Conservation (phyloP, 345 rosid genomes). For the Microthlaspi erraticum region DNA sequence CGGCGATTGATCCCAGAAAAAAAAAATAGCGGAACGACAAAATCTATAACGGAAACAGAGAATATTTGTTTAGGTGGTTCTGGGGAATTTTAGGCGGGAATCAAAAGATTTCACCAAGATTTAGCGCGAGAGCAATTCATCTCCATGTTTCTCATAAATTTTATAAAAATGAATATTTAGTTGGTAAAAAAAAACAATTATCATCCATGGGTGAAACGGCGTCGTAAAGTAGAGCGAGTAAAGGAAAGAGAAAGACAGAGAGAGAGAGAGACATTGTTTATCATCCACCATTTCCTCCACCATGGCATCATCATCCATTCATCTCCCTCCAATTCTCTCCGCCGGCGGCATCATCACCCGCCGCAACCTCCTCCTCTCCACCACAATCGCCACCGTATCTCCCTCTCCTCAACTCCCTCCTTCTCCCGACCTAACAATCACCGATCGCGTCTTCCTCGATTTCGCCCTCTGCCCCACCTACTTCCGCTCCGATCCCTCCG, state of each 20-base stretch:
- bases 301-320: slow-evolving; percentile 48
- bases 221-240: not conserved
- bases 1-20: not conserved
- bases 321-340: slow-evolving; percentile 38
- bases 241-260: not conserved
- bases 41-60: no score
- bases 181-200: no score
- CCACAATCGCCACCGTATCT: slow-evolving; percentile 48
- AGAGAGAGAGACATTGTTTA: not conserved
- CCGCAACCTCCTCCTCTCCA: slow-evolving; percentile 53
- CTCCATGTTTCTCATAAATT: no score
- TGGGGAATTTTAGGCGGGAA: no score
- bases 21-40: no score
- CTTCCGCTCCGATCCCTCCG: slow-evolving; percentile 54
- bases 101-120: no score
- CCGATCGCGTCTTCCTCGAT: slow-evolving; percentile 88
- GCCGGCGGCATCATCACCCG: slow-evolving; percentile 43
- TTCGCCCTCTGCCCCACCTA: slow-evolving; percentile 81
- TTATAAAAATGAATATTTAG: no score
- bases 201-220: not conserved
- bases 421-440: slow-evolving; percentile 68
- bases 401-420: slow-evolving; percentile 36
- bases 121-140: no score
- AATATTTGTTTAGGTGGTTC: no score
- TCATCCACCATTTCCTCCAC: slow-evolving; percentile 4